Conservation (phyloP, 305 asterid genomes). For the Fraxinus greggii region DNA sequence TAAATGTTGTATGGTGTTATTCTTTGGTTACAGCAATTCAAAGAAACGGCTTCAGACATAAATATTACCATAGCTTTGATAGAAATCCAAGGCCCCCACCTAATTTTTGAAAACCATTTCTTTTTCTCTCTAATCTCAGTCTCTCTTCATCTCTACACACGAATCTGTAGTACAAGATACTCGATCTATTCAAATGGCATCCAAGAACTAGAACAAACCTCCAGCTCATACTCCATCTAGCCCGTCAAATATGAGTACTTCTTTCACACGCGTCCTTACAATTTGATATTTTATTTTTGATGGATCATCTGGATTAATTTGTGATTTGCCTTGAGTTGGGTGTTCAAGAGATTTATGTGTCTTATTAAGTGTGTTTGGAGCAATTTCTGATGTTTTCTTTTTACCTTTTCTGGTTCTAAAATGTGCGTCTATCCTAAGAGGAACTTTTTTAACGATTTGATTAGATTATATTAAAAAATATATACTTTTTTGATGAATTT, state of each 20-base stretch:
- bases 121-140: constrained; percentile 22
- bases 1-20: constrained; percentile 11
- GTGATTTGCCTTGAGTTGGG: background rate
- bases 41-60: constrained; percentile 48
- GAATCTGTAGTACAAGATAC: background rate
- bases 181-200: constrained; percentile 33
- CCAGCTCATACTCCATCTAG: constrained; percentile 39
- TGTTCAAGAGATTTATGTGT: background rate
- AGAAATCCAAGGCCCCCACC: constrained; percentile 47
- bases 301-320: background rate
- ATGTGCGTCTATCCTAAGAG: background rate
- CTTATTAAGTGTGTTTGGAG: background rate
- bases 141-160: constrained; percentile 15
- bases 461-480: background rate
- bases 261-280: background rate
- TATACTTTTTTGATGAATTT: background rate
- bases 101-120: background rate
- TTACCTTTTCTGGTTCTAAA: background rate
- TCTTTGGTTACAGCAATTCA: constrained; percentile 39
- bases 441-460: background rate
- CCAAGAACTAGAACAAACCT: constrained; percentile 49
- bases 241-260: constrained; percentile 40
- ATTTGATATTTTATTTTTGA: background rate
- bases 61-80: constrained; percentile 28
- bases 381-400: background rate